Evolutionary conservation across 1,139 yeast genomes (phyloP), one percentile per base, ranked within the genome.

Genomic region (Yamadazyma triangularis): DNA sequence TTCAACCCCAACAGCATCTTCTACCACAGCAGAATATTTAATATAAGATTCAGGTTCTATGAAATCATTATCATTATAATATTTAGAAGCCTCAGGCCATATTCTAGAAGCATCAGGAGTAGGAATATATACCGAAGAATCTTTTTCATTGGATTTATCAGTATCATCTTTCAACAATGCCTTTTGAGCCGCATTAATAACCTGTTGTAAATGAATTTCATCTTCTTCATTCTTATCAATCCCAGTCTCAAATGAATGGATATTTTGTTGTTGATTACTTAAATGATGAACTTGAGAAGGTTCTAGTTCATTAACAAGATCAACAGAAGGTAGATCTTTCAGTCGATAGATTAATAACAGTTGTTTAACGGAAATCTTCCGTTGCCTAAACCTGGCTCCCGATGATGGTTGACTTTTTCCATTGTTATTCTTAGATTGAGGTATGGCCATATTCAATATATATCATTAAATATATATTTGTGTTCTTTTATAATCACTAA

Each of bases 201-300:
- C 96, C 40, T 85, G 89, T 56, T 89, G 95, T 42, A 91, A 70
- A 73, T 91, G 98, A 31, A 86, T 95, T 58, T 91, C 98, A 52
- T 87, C 95, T 58, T 91, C 98, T 58, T 91, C 99, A 46, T 87
- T 88, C 55, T 93, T 91, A 54, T 91, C 99, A 30, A 91, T 98
- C 58, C 99, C 99, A 5, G 98, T 91, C 49, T 91, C 99, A 29
- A 91, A 77, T 37, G 87, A 87, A 49, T 87, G 89, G 18, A 86
- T 60, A 42, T 89, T 96, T 32, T 97, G 76, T 51, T 85, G 95
- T 47, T 73, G 77, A 28, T 46, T 44, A 40, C 51, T 63, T 23
- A 68, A 48, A 44, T 68, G 73, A 43, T 66, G 63, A 15, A 68
- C 54, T 37, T 67, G 73, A 38, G 67, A 59, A 10, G 70, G 73